Base-by-base conservation (phyloP, 2,329 filamentous ascomycete genomes). In the Ramularia endophylla region DNA sequence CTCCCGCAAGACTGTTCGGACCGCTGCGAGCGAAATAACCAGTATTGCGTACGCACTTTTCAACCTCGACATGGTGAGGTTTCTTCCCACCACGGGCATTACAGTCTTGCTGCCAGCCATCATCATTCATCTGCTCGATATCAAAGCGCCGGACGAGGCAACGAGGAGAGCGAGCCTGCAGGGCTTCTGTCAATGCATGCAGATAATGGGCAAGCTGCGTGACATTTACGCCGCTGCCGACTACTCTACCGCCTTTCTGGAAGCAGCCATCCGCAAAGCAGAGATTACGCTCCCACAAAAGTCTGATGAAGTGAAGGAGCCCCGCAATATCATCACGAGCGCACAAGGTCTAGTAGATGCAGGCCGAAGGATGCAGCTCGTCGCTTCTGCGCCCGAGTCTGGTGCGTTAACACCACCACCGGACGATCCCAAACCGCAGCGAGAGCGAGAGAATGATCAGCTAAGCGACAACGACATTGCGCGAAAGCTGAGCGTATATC, bases 201-300 rank as follows among this genome's bases (percentile, higher is more conserved):
- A 82, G 34, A 87, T 95, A 44, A 85, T 95, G 72, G 82, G 88
- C 61, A 83, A 83, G 49, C 74, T 97, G 13, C 80, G 88, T 27
- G 87, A 95, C 58, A 86, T 88, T 20, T 95, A 97, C 58, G 82
- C 88, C 0, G 88, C 89, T 0, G 90, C 90, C n/a, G 89, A 95
- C 63, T 95, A 92, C 56, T 88, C 87, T n/a, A 90, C 86, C 1
- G 86, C 86, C 2, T 95, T 95, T 69, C 74, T 95, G n/a, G 87
- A 94, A 60, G 87, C 88, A 1, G 87, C 88, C 1, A 84, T 95
- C 48, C 81, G 85, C 48, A 94, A 94, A 68, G 87, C 87, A 7
- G 81, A 85, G 42, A 88, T 92, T 48, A 80, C 85, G 41, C 71
- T 87, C 28, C 76, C 75, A 2, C 57, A 59, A 38, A 58, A 56